phyloP scores from a whole-genome alignment of 805 yeast genomes.

The Lipomyces mesembrius region DNA sequence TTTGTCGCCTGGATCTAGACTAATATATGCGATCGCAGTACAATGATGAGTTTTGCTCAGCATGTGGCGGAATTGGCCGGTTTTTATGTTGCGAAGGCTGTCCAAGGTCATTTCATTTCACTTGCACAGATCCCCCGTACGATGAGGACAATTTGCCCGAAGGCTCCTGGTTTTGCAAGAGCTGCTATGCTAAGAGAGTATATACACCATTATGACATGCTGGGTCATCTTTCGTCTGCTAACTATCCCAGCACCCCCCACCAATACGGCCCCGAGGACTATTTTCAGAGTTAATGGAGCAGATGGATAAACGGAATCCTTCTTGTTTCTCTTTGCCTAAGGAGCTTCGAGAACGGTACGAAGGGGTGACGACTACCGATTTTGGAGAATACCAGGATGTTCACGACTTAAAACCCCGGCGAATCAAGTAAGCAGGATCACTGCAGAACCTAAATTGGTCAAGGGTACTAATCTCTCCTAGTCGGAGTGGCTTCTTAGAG shows the following conservation, averaged over 20 bases:
- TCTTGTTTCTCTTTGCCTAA: conserved; percentile 69
- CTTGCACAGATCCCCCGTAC: conserved; percentile 88
- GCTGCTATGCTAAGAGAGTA: conserved; percentile 59
- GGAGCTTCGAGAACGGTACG: conserved; percentile 68
- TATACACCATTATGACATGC: neutral
- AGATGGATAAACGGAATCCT: conserved; percentile 65
- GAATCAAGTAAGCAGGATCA: conserved; percentile 22
- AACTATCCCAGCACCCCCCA: conserved; percentile 45
- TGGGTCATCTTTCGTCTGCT: neutral
- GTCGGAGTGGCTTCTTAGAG: conserved; percentile 51
- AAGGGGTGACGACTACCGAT: conserved; percentile 68
- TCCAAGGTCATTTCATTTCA: conserved; percentile 88
- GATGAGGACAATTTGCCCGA: conserved; percentile 77
- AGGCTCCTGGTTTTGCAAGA: conserved; percentile 86
- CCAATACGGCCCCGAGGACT: conserved; percentile 47
- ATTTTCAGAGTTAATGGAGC: conserved; percentile 63
- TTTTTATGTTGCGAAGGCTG: conserved; percentile 94
- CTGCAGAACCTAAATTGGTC: neutral
- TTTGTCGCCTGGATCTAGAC: neutral
- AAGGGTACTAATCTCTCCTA: conserved; percentile 23
- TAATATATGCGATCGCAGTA: conserved; percentile 33
- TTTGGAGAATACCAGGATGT: conserved; percentile 72
- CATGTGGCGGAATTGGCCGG: conserved; percentile 87
- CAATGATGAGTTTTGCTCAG: conserved; percentile 89
- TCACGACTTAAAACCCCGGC: conserved; percentile 31